Evolutionary conservation across 345 rosid genomes (phyloP).

Genomic region (Turritis glabra): DNA sequence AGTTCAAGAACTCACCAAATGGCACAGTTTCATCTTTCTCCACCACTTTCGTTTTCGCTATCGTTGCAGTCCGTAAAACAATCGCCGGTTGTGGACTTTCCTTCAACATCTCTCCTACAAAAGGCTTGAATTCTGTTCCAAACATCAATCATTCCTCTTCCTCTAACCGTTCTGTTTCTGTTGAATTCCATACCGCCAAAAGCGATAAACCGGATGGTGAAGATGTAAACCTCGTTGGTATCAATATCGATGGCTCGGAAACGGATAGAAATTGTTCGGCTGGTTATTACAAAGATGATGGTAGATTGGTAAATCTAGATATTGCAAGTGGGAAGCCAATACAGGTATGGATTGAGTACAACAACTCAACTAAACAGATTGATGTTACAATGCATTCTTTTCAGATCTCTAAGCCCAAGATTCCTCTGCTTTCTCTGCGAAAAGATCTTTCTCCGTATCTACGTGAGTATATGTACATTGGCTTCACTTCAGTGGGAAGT

Average conservation of each 20-base stretch:
- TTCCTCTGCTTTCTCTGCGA: conserved; percentile 39
- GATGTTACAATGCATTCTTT: conserved; percentile 54
- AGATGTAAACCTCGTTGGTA: conserved; percentile 54
- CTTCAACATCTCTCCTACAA: conserved; percentile 18
- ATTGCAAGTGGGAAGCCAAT: conserved; percentile 44
- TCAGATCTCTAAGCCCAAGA: conserved; percentile 26
- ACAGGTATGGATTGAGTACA: conserved; percentile 72
- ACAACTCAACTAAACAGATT: conserved; percentile 31
- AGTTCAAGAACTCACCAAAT: conserved; percentile 13
- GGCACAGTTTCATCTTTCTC: conserved; percentile 9
- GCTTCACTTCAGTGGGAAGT: conserved; percentile 69
- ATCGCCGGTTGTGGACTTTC: conserved; percentile 30
- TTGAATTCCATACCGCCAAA: conserved; percentile 65
- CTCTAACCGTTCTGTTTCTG: conserved; percentile 50
- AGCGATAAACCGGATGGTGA: conserved; percentile 35
- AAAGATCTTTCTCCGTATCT: conserved; percentile 34
- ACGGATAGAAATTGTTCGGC: conserved; percentile 21
- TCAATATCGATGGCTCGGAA: conserved; percentile 47
- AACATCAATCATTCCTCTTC: background rate
- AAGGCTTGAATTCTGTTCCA: conserved; percentile 2
- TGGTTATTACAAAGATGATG: background rate
- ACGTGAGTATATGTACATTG: conserved; percentile 48
- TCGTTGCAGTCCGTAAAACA: conserved; percentile 22
- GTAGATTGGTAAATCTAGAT: background rate
- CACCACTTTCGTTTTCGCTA: conserved; percentile 25